These are phyloP conservation scores for Phytopythium sindhum DNA, from an alignment of 352 stramenopile species.

Conservation along the genomic window DNA sequence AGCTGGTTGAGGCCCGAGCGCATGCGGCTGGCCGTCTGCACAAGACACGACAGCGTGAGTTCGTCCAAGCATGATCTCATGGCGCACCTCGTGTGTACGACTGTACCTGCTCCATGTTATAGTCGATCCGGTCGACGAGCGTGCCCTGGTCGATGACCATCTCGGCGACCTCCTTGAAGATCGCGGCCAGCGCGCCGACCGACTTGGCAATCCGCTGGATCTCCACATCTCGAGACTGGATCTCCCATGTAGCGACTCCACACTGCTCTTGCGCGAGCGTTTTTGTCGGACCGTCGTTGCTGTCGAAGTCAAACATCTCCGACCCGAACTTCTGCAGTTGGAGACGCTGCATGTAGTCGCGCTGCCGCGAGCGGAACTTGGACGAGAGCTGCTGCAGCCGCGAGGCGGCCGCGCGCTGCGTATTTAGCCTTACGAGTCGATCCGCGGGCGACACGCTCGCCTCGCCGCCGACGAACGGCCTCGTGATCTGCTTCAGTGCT, in stretches of 20 bases:
- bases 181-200: slow-evolving; percentile 52
- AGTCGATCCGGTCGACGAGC: slow-evolving; percentile 83
- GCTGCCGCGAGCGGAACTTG: slow-evolving; percentile 61
- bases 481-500: slow-evolving; percentile 68
- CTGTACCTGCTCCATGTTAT: slow-evolving; percentile 82
- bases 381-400: slow-evolving; percentile 61
- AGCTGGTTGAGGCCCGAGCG: slow-evolving; percentile 60
- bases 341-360: slow-evolving; percentile 68
- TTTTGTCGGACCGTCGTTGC: slow-evolving; percentile 17
- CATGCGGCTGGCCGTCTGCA: slow-evolving; percentile 54
- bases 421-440: slow-evolving; percentile 59
- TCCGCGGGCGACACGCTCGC: slow-evolving; percentile 45
- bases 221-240: slow-evolving; percentile 61
- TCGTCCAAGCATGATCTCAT: background rate
- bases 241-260: slow-evolving; percentile 25
- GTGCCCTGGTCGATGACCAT: slow-evolving; percentile 85
- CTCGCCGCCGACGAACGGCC: slow-evolving; percentile 46
- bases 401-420: slow-evolving; percentile 57
- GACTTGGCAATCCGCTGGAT: slow-evolving; percentile 79
- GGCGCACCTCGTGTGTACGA: background rate
- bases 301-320: slow-evolving; percentile 54
- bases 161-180: slow-evolving; percentile 79
- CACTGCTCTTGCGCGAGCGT: background rate
- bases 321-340: slow-evolving; percentile 74
- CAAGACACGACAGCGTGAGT: background rate